Evolutionary conservation across 495 filamentous ascomycete species (phyloP), one percentile per base, ranked within the genome.

Genomic region (Lentithecium fluviatile): DNA sequence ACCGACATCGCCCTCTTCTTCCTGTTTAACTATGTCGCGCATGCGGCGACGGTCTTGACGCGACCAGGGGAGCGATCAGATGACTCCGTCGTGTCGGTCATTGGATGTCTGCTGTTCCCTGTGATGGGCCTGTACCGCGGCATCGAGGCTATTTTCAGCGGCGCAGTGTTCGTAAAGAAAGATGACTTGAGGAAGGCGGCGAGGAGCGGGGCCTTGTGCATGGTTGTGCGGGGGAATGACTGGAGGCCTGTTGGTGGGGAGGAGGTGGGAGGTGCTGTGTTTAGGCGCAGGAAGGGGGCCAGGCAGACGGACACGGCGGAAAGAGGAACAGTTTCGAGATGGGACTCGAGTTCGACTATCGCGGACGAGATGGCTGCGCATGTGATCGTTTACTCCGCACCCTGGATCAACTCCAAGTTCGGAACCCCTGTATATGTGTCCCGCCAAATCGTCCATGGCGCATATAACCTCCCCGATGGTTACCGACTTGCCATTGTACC

Each of bases 21-120:
- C 45, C 54, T 71, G 1, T 26, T 60, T 48, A 74, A 72, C 43
- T 74, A 74, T 52, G 51, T 68, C 19, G 63, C 70, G 2, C 70
- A 72, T 47, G 69, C 66, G 0, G 69, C 66, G 8, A 72, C 71
- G 10, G 60, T 71, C 50, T 2, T 62, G 19, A 42, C 43, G 8
- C 26, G 4, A 1, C 58, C 59, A 2, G 64, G 64, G 1, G 64
- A 67, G 23, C n/a, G 37, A 12, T 25, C 47, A 12, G 7, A 48
- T 17, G 29, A 52, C 20, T 54, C 24, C 20, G 54, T 42, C 15
- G 53, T 47, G 11, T 37, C 52, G 0, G 59, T 62, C 17, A 15
- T 67, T n/a, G 48, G 53, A 15, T 40, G 45, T 34, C 43, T 67
- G 6, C 34, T 58, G 13, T 63, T 67, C 40, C 64, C 59, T 1